Percentiles rank a stretch among this genome's conserved stretches.
phyloP scores from a whole-genome alignment of 768 basidiomycete genomes.

The Boletellus ananas region DNA sequence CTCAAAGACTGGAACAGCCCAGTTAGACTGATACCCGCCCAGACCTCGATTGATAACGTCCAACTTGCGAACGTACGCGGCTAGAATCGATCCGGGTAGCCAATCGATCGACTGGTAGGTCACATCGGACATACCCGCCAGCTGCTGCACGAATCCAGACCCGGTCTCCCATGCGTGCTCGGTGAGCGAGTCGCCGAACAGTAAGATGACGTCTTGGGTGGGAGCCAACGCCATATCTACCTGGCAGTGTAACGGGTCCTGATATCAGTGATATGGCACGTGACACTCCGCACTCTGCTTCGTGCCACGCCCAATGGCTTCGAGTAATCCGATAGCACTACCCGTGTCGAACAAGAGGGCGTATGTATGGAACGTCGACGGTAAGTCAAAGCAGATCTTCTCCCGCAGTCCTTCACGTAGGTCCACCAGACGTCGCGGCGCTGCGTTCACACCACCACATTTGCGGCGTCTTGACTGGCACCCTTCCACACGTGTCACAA shows the following conservation, averaged over 20 bases:
- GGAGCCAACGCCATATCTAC: slow-evolving; percentile 47
- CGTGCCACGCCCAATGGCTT: not conserved
- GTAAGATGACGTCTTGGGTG: slow-evolving; percentile 63
- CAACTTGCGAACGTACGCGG: slow-evolving; percentile 72
- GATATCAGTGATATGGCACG: too few species aligned
- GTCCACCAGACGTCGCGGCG: slow-evolving; percentile 63
- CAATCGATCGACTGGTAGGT: not conserved
- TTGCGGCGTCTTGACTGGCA: slow-evolving; percentile 84
- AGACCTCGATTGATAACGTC: slow-evolving; percentile 87
- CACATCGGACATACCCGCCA: slow-evolving; percentile 38
- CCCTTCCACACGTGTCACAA: slow-evolving; percentile 90
- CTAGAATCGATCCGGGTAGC: slow-evolving; percentile 34
- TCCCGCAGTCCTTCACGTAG: not conserved
- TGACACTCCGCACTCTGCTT: not conserved
- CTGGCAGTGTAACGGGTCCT: too few species aligned
- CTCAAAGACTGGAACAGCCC: slow-evolving; percentile 77
- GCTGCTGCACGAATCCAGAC: slow-evolving; percentile 62
- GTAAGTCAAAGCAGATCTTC: slow-evolving; percentile 35
- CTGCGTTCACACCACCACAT: slow-evolving; percentile 79
- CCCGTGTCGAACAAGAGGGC: slow-evolving; percentile 75
- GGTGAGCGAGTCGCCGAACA: slow-evolving; percentile 82
- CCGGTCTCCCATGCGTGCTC: slow-evolving; percentile 55
- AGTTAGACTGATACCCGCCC: slow-evolving; percentile 82
- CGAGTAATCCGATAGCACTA: slow-evolving; percentile 43
- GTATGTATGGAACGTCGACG: slow-evolving; percentile 87